These are phyloP conservation scores for Amylostereum areolatum DNA, from an alignment of 1,284 basidiomycete species.

Conservation along the genomic window DNA sequence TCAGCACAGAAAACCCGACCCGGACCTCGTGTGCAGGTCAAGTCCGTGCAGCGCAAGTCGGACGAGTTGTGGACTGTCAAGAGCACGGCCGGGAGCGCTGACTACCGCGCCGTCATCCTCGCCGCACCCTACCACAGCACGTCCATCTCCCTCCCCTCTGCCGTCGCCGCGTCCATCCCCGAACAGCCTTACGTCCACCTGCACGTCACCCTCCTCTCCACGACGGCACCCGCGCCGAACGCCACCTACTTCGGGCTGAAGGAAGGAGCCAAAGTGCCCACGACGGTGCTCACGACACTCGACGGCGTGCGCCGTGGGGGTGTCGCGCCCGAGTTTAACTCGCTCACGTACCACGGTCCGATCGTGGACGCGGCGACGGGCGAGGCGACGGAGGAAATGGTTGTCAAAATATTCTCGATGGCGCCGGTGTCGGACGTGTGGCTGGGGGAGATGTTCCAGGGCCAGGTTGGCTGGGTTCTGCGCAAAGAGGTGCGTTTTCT, in stretches of 20 bases:
- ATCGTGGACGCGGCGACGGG: conserved; percentile 28
- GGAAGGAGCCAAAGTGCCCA: conserved; percentile 44
- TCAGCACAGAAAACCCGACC: conserved; percentile 2
- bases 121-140: conserved; percentile 73
- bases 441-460: conserved; percentile 58
- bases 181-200: conserved; percentile 75
- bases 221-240: conserved; percentile 57
- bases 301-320: conserved; percentile 45
- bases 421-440: conserved; percentile 59
- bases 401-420: conserved; percentile 86
- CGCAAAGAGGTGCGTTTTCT: conserved; percentile 61
- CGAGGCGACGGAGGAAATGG: conserved; percentile 34
- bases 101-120: conserved; percentile 66
- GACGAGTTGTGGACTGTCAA: conserved; percentile 43
- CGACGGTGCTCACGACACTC: conserved; percentile 70
- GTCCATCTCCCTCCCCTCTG: conserved; percentile 43
- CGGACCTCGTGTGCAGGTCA: conserved; percentile 35
- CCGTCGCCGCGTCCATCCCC: conserved; percentile 48
- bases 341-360: conserved; percentile 77
- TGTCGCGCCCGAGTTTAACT: conserved; percentile 78
- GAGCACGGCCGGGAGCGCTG: conserved; percentile 16
- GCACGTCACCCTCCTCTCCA: conserved; percentile 87
- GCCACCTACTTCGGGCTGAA: conserved; percentile 69
- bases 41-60: conserved; percentile 36
- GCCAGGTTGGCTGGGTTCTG: conserved; percentile 75